Percentiles rank a stretch among this genome's conserved stretches.
phyloP scores from a whole-genome alignment of 2,329 filamentous ascomycete genomes.

The Aspergillus sp. region DNA sequence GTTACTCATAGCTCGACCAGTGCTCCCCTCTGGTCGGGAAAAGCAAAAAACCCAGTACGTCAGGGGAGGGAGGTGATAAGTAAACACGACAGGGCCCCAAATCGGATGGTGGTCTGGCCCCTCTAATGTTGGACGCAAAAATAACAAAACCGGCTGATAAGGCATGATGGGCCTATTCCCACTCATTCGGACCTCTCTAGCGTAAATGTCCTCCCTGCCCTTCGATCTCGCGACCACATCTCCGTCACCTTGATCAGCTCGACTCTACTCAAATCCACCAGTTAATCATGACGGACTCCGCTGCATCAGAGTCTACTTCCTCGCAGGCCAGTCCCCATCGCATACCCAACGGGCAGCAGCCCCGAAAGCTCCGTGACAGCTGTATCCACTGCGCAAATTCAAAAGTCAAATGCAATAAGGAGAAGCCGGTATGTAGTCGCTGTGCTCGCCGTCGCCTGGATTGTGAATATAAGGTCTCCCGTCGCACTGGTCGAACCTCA shows the following conservation, averaged over 20 bases:
- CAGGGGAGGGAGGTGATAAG: background rate
- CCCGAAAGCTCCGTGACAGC: conserved; percentile 10
- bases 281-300: background rate
- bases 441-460: conserved; percentile 7
- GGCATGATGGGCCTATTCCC: background rate
- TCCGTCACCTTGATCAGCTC: background rate
- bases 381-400: conserved; percentile 9
- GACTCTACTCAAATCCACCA: background rate
- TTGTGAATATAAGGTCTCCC: conserved; percentile 11
- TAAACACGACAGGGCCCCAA: background rate
- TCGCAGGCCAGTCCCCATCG: background rate
- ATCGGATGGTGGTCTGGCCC: background rate
- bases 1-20: background rate
- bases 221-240: background rate
- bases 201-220: background rate
- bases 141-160: background rate
- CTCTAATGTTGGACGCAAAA: background rate
- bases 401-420: conserved; percentile 11
- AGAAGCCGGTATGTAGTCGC: conserved; percentile 5
- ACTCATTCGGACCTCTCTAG: background rate
- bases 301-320: background rate
- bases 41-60: background rate
- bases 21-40: background rate
- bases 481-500: conserved; percentile 7
- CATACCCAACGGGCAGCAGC: background rate